Evolutionary conservation across 2,329 filamentous ascomycete species (phyloP), one percentile per base, ranked within the genome.

Genomic region (Trichoderma atrobrunneum): DNA sequence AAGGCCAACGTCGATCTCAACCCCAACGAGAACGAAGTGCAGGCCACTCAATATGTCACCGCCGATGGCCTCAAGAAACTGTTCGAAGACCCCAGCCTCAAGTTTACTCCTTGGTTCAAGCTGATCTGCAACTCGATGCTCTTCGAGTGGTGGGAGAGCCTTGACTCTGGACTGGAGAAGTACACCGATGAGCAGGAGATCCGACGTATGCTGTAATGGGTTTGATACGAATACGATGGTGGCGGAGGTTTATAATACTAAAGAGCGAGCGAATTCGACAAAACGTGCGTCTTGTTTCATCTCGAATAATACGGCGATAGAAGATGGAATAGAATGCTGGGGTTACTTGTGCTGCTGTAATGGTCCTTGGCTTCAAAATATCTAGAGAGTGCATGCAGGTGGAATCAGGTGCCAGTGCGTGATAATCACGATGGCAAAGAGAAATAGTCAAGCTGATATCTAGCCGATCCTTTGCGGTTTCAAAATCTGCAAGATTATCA

Each of bases 81-180:
- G 87, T 98, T 99, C 82, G 85, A 91, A 78, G 92, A 98, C 79
- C 89, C 92, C 4, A 87, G 84, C 68, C 87, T 97, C 77, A 92
- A 91, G 78, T 98, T 98, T 82, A 99, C 96, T 0, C 96, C 96
- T 1, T 99, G 96, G 96, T 99, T 99, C 87, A 97, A 97, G 87
- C 91, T 99, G 76, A 98, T 99, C 79, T 99, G 96, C 87, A 88
- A 98, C 82, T 94, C 93, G 63, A 95, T 98, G 93, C 89, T 99
- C 56, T 99, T 97, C 78, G 92, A 98, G 82, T 99, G 96, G 96
- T 99, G 96, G 96, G 86, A 91, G 79, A 90, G 93, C 83, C 88
- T 98, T 71, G 91, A 96, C 77, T 85, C 88, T 28, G 93, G 92
- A 11, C 86, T 98, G 76, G 92, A 97, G 73, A 92, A 93, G 84